Evolutionary conservation across 1,139 yeast species (phyloP).

Genomic region (Geotrichum australiense): DNA sequence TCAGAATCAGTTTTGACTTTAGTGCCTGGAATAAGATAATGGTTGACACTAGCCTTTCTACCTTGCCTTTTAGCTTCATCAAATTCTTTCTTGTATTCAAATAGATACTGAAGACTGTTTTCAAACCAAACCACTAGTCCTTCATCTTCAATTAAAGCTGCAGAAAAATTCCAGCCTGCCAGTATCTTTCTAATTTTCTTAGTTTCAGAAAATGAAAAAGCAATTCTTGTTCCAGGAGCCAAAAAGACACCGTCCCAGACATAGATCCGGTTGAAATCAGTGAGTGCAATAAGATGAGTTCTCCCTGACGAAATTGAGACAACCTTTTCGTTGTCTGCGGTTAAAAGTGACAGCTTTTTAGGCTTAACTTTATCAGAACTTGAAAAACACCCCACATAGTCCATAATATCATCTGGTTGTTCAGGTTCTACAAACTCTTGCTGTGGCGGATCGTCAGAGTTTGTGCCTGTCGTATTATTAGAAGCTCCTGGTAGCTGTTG

Average conservation of each 20-base stretch:
- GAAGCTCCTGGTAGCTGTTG: not conserved
- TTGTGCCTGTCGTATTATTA: too few relatives aligned
- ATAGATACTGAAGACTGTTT: conserved; percentile 34
- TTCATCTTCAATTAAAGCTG: conserved; percentile 43
- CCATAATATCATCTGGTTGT: conserved; percentile 3
- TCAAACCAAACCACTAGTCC: conserved; percentile 60
- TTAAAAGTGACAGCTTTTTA: conserved; percentile 6
- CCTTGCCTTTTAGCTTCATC: conserved; percentile 2
- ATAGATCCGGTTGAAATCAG: conserved; percentile 45
- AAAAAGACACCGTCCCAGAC: conserved; percentile 48
- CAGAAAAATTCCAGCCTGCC: conserved; percentile 67
- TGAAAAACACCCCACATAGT: conserved; percentile 3
- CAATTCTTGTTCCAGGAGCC: conserved; percentile 42
- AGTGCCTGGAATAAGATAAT: conserved; percentile 20
- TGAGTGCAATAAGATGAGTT: conserved; percentile 58
- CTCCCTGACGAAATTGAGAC: conserved; percentile 58
- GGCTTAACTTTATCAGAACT: conserved; percentile 2
- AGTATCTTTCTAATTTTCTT: conserved; percentile 39
- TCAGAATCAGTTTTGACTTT: conserved; percentile 28
- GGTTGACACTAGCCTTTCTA: conserved; percentile 13
- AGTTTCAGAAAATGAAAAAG: conserved; percentile 33
- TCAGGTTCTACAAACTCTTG: not conserved
- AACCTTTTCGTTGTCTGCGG: conserved; percentile 29
- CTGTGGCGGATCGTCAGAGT: not conserved
- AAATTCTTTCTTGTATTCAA: conserved; percentile 40